Conservation (phyloP, 23 red algal genomes). For the Gracilaria domingensis region DNA sequence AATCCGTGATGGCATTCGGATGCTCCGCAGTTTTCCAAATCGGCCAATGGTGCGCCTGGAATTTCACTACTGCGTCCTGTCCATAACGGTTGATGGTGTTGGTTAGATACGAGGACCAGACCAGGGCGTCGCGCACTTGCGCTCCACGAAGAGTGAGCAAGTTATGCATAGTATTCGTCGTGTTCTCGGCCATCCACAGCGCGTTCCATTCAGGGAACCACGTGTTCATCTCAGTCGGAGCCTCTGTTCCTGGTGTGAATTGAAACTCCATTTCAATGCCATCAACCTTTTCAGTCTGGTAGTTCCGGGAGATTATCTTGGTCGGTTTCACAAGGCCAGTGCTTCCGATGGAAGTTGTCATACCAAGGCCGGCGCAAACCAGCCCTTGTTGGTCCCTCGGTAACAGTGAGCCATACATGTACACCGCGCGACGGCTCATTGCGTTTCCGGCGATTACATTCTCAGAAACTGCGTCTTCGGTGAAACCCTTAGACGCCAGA, state of each 20-base stretch:
- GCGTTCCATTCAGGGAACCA: constrained; percentile 1
- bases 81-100: constrained; percentile 24
- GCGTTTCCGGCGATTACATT: constrained; percentile 42
- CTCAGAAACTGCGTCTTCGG: constrained; percentile 25
- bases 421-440: constrained; percentile 30
- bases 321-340: neutral
- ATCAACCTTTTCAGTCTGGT: neutral
- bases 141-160: constrained; percentile 36
- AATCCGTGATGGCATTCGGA: neutral
- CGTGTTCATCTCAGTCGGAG: constrained; percentile 33
- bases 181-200: constrained; percentile 44
- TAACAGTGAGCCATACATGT: constrained; percentile 27
- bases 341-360: neutral
- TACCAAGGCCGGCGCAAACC: constrained; percentile 2
- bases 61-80: neutral
- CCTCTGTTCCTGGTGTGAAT: constrained; percentile 23
- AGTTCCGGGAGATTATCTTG: neutral
- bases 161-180: constrained; percentile 31
- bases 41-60: constrained; percentile 22
- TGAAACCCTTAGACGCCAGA: constrained; percentile 7
- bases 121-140: constrained; percentile 17
- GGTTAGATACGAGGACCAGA: neutral
- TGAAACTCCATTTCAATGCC: constrained; percentile 33
- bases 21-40: neutral
- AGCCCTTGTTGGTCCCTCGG: neutral